phyloP scores from a whole-genome alignment of 768 basidiomycete species.

The Mycena indigotica region DNA sequence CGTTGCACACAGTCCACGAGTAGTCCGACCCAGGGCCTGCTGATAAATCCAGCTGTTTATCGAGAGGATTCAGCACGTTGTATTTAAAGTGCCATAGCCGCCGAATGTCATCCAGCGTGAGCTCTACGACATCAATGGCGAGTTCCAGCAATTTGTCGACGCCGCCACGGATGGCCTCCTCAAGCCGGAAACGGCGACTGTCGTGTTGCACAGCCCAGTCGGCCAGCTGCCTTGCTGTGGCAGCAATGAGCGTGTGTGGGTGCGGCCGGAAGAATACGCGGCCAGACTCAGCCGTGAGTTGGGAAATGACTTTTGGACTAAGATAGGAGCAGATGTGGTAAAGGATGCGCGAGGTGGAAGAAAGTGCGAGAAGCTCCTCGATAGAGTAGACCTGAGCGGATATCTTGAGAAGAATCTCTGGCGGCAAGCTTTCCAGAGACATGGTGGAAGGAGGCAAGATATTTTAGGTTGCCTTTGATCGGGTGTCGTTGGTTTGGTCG shows the following conservation, averaged over 20 bases:
- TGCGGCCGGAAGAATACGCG: slow-evolving; percentile 23
- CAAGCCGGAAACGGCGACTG: slow-evolving; percentile 12
- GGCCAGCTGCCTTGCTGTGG: slow-evolving; percentile 16
- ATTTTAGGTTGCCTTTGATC: too few relatives aligned
- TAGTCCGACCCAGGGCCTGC: neutral
- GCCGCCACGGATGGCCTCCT: slow-evolving; percentile 18
- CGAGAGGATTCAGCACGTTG: slow-evolving; percentile 15
- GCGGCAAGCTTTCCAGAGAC: slow-evolving; percentile 9
- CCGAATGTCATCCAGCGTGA: slow-evolving; percentile 22
- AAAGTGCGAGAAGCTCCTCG: slow-evolving; percentile 15
- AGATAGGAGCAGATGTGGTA: slow-evolving; percentile 10
- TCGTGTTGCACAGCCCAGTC: slow-evolving; percentile 20
- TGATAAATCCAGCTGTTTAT: slow-evolving; percentile 8
- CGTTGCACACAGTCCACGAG: slow-evolving; percentile 6
- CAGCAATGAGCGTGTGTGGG: slow-evolving; percentile 21
- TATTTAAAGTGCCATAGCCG: slow-evolving; percentile 11
- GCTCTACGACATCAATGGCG: slow-evolving; percentile 12
- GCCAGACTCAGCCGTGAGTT: slow-evolving; percentile 18
- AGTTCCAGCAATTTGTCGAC: slow-evolving; percentile 19
- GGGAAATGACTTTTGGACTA: slow-evolving; percentile 12
- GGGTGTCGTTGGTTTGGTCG: too few relatives aligned
- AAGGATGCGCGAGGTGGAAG: slow-evolving; percentile 16
- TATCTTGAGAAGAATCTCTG: slow-evolving; percentile 14
- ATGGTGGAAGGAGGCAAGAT: slow-evolving; percentile 1
- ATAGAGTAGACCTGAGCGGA: slow-evolving; percentile 13